These are phyloP conservation scores for Casuarina cunninghamiana DNA, from an alignment of 306 rosid species.

Conservation along the genomic window DNA sequence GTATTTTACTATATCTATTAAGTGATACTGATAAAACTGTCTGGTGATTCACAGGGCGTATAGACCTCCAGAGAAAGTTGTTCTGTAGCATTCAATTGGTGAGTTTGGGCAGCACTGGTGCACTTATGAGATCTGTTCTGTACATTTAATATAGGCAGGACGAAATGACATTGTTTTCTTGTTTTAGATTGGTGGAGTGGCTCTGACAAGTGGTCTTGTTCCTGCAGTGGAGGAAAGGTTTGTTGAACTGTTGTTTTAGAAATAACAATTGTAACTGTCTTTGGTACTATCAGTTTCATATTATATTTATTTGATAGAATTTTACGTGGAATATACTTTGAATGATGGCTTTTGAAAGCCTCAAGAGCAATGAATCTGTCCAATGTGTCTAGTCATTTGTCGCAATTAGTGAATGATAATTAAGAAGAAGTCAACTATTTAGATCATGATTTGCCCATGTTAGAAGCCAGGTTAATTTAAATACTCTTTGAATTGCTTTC, in stretches of 20 bases:
- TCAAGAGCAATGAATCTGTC: background rate
- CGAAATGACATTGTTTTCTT: slow-evolving; percentile 37
- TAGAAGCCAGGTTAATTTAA: background rate
- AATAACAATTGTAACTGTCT: background rate
- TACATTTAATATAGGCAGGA: slow-evolving; percentile 23
- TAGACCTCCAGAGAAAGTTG: slow-evolving; percentile 91
- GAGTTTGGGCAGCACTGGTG: slow-evolving; percentile 35
- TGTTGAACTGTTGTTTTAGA: slow-evolving; percentile 31
- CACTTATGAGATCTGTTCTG: slow-evolving; percentile 25
- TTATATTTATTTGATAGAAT: slow-evolving; percentile 1
- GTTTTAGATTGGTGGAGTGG: slow-evolving; percentile 87
- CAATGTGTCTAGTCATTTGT: background rate
- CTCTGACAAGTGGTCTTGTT: slow-evolving; percentile 77
- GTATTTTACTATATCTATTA: slow-evolving; percentile 12
- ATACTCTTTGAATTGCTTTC: background rate
- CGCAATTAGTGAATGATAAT: background rate
- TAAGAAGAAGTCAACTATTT: background rate
- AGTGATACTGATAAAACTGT: slow-evolving; percentile 28
- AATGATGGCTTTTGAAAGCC: background rate
- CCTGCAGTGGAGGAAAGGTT: slow-evolving; percentile 95
- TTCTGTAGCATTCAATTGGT: slow-evolving; percentile 97
- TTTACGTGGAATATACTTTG: background rate
- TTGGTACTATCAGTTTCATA: slow-evolving; percentile 3
- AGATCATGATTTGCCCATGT: background rate
- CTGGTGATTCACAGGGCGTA: slow-evolving; percentile 66